Percentiles rank a stretch among this genome's conserved stretches.
These are phyloP conservation scores for Phylloporus arenicola DNA, from an alignment of 768 basidiomycete species.

Conservation along the genomic window DNA sequence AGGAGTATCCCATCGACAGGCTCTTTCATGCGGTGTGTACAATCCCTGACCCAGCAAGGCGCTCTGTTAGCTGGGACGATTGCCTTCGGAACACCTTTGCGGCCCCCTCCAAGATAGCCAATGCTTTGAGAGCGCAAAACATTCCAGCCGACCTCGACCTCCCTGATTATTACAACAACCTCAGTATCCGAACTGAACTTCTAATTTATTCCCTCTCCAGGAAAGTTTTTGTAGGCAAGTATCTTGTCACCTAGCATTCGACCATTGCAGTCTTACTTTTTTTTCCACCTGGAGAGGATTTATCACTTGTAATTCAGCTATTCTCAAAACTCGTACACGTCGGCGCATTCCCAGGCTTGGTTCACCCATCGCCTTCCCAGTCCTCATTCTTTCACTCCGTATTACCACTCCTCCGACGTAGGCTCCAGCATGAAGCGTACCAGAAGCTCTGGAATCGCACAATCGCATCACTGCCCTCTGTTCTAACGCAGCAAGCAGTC, in stretches of 20 bases:
- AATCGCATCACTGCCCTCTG: slow-evolving; percentile 45
- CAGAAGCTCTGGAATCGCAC: slow-evolving; percentile 45
- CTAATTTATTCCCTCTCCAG: slow-evolving; percentile 44
- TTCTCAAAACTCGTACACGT: slow-evolving; percentile 62
- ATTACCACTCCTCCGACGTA: slow-evolving; percentile 44
- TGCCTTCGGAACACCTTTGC: slow-evolving; percentile 58
- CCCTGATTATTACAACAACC: slow-evolving; percentile 47
- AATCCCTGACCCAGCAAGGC: slow-evolving; percentile 18
- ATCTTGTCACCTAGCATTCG: slow-evolving; percentile 2
- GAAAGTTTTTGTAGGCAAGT: slow-evolving; percentile 38
- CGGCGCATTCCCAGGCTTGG: slow-evolving; percentile 55
- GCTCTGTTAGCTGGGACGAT: slow-evolving; percentile 64
- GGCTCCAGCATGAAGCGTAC: slow-evolving; percentile 36
- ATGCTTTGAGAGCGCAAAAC: slow-evolving; percentile 47
- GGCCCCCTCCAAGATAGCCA: slow-evolving; percentile 76
- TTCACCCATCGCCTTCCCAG: slow-evolving; percentile 50
- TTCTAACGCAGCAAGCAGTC: slow-evolving; percentile 50
- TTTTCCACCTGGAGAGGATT: slow-evolving; percentile 35
- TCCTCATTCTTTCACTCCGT: slow-evolving; percentile 63
- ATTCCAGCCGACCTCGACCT: slow-evolving; percentile 50
- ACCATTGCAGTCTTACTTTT: slow-evolving; percentile 7
- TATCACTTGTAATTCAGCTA: slow-evolving; percentile 45
- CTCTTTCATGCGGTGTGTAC: slow-evolving; percentile 51
- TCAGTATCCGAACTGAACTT: slow-evolving; percentile 49
- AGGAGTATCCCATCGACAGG: slow-evolving; percentile 64